Evolutionary conservation across 129 eudicot genomes (phyloP).

Genomic region (Rutidosis leptorrhynchoides): DNA sequence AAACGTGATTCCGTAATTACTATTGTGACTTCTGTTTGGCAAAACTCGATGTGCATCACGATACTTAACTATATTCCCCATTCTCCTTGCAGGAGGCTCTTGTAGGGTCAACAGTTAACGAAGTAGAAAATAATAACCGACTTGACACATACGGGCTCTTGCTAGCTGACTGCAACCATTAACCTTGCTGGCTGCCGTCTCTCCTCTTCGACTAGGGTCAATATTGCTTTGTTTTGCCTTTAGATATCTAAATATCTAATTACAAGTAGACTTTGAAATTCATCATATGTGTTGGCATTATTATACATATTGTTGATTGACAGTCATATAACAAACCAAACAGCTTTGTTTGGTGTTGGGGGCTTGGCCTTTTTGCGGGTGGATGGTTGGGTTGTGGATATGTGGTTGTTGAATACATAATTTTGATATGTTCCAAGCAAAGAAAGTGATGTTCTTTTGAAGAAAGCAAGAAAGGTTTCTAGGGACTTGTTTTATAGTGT

Average conservation of each 20-base stretch:
- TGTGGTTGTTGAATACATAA: slow-evolving; percentile 8
- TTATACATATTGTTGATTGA: no score
- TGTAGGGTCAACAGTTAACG: slow-evolving; percentile 50
- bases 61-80: not conserved
- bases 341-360: not conserved
- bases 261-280: slow-evolving; percentile 10
- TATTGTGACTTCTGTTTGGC: not conserved
- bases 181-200: not conserved
- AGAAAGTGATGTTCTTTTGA: slow-evolving; percentile 5
- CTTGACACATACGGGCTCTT: slow-evolving; percentile 31
- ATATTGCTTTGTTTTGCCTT: slow-evolving; percentile 22
- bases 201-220: slow-evolving; percentile 16
- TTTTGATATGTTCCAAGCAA: slow-evolving; percentile 9
- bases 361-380: not conserved
- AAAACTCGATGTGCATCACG: not conserved
- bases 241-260: slow-evolving; percentile 32
- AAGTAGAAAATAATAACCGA: slow-evolving; percentile 38
- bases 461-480: slow-evolving; percentile 10
- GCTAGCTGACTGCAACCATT: slow-evolving; percentile 28
- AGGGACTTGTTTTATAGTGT: slow-evolving; percentile 8
- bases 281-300: not conserved
- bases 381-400: slow-evolving; percentile 1
- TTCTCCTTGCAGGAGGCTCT: slow-evolving; percentile 50
- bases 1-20: not conserved
- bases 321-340: not conserved